Conservation (phyloP, 306 rosid species). For the Gillenia trifoliata region DNA sequence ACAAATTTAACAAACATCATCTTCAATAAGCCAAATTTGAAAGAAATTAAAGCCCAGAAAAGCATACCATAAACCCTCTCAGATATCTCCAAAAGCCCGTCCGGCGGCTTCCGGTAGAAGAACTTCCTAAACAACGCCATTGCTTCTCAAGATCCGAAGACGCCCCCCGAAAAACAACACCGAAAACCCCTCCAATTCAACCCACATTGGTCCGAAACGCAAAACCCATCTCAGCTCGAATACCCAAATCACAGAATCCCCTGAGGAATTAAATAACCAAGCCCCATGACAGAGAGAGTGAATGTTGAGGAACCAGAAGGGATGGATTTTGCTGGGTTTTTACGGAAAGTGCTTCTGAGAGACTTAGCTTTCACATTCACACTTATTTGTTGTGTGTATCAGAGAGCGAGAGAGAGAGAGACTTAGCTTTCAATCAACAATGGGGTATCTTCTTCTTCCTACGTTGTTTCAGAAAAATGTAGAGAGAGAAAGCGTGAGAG, state of each 20-base stretch:
- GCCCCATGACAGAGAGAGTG: slow-evolving; percentile 32
- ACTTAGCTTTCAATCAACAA: slow-evolving; percentile 85
- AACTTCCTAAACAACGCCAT: slow-evolving; percentile 92
- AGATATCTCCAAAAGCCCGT: slow-evolving; percentile 90
- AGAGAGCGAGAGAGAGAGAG: slow-evolving; percentile 27
- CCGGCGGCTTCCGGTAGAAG: slow-evolving; percentile 95
- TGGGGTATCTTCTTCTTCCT: background rate
- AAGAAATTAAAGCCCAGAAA: slow-evolving; percentile 20
- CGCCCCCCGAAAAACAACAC: slow-evolving; percentile 14
- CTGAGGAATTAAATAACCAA: slow-evolving; percentile 21
- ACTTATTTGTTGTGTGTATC: slow-evolving; percentile 14
- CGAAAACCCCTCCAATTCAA: slow-evolving; percentile 31
- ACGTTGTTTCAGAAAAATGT: background rate
- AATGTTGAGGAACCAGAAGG: slow-evolving; percentile 50
- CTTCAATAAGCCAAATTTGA: slow-evolving; percentile 14
- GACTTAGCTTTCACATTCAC: slow-evolving; percentile 54
- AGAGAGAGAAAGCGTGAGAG: slow-evolving; percentile 15
- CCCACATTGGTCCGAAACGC: slow-evolving; percentile 38
- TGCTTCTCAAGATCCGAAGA: slow-evolving; percentile 43
- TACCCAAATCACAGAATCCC: slow-evolving; percentile 32
- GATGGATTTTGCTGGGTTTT: slow-evolving; percentile 61
- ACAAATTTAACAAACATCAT: slow-evolving; percentile 3
- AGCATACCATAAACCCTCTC: slow-evolving; percentile 92
- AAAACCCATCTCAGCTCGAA: slow-evolving; percentile 13
- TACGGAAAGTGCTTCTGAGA: slow-evolving; percentile 51